Conservation (phyloP, 331 rosid genomes). For the Pyracantha coccinea region DNA sequence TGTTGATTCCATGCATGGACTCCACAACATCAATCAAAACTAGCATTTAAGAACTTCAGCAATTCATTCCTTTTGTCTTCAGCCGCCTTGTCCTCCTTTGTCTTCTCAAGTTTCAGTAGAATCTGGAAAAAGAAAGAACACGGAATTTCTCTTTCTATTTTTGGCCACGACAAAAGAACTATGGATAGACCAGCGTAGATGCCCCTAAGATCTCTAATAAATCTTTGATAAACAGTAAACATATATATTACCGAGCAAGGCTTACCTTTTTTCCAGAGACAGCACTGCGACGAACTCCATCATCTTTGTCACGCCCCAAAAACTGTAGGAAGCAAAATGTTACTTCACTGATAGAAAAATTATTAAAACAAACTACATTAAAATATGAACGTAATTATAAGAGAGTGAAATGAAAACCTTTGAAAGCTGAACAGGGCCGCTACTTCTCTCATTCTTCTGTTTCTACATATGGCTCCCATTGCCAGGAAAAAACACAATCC, state of each 20-base stretch:
- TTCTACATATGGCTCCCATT: slow-evolving; percentile 87
- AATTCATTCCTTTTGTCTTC: slow-evolving; percentile 92
- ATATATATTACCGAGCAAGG: neutral
- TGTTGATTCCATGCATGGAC: slow-evolving; percentile 8
- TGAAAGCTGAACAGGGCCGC: slow-evolving; percentile 90
- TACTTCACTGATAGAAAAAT: neutral
- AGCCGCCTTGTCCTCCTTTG: slow-evolving; percentile 88
- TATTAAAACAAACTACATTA: neutral
- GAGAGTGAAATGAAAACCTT: slow-evolving; percentile 47
- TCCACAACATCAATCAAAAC: slow-evolving; percentile 58
- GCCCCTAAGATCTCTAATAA: neutral
- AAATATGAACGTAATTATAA: neutral
- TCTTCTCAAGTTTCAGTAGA: slow-evolving; percentile 81
- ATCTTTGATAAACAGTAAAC: neutral
- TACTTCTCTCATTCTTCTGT: slow-evolving; percentile 56
- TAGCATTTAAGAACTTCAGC: slow-evolving; percentile 88
- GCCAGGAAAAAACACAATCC: slow-evolving; percentile 66
- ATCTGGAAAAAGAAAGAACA: slow-evolving; percentile 36
- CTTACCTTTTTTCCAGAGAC: slow-evolving; percentile 95
- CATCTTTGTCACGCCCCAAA: slow-evolving; percentile 78
- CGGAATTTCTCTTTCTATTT: neutral
- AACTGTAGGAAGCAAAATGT: slow-evolving; percentile 42
- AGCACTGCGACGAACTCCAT: slow-evolving; percentile 84
- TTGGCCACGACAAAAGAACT: neutral
- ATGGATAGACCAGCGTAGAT: neutral